Conservation (phyloP, 352 stramenopile genomes). For the Pythium phragmitis region DNA sequence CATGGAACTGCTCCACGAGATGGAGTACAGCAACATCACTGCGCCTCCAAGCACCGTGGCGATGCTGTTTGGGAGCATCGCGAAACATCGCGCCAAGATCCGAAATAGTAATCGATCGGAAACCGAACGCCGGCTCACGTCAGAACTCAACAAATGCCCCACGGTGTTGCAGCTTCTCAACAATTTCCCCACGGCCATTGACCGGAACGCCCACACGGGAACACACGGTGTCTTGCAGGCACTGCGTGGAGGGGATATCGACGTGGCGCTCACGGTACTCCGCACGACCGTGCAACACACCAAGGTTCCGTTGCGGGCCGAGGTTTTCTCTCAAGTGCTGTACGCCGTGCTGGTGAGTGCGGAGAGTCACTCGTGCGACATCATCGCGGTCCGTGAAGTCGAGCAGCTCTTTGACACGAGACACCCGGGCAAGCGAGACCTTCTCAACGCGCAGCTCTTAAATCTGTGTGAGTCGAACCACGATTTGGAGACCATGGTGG, state of each 20-base stretch:
- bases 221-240: conserved; percentile 49
- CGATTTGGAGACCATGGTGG: conserved; percentile 56
- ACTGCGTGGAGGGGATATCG: conserved; percentile 47
- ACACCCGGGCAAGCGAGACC: conserved; percentile 35
- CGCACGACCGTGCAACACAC: conserved; percentile 31
- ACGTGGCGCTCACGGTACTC: conserved; percentile 45
- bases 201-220: conserved; percentile 46
- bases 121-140: conserved; percentile 13
- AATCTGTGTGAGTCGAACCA: conserved; percentile 69
- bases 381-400: conserved; percentile 48
- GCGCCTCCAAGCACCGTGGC: conserved; percentile 40
- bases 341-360: conserved; percentile 55
- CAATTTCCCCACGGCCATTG: conserved; percentile 56
- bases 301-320: conserved; percentile 41
- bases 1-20: conserved; percentile 75
- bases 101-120: conserved; percentile 6
- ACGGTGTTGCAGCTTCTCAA: conserved; percentile 57
- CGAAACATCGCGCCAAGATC: conserved; percentile 39
- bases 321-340: conserved; percentile 64
- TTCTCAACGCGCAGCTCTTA: conserved; percentile 58
- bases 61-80: conserved; percentile 58
- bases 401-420: conserved; percentile 63
- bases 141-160: conserved; percentile 41
- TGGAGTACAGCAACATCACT: conserved; percentile 62
- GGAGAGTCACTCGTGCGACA: conserved; percentile 27